Evolutionary conservation across 768 basidiomycete genomes (phyloP), one percentile per base, ranked within the genome.

Genomic region (Russula foetens): DNA sequence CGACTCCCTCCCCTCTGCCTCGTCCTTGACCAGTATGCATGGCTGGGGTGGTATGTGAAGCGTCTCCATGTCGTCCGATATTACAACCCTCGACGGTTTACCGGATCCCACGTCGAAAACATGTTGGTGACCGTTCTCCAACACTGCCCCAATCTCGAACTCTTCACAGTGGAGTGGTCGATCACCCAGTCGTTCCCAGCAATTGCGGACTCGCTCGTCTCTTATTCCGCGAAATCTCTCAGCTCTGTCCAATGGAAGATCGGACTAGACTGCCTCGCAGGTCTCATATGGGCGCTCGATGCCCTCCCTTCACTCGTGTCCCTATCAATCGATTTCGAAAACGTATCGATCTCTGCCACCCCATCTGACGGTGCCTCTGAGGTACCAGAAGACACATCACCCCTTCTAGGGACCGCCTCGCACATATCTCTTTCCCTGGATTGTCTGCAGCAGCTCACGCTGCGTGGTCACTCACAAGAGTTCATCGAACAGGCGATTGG

Each of bases 211-310:
- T 77, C 87, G 0, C 75, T 91, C 1, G 78, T 79, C 52, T 78
- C 74, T 1, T 81, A 74, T 58, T 76, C 81, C 17, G 71, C 71
- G 17, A 77, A 76, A 47, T 73, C 78, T 4, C 71, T 91, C 21
- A 83, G 81, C 11, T 85, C 85, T 0, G 77, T 85, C 0, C 80
- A 84, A 53, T 82, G 84, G 76, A 80, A 78, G 56, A 73, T 88
- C 9, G 81, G 84, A 0, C 75, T 76, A 0, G 76, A 79, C 21
- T 75, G 79, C 0, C 71, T 87, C 2, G 75, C 84, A 14, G 86
- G 85, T 67, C 78, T 88, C 5, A 88, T 90, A 46, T 86, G 85
- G 84, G 83, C 86, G 6, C 74, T 91, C 2, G 80, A 83, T 56
- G 77, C 81, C 1, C 77, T 91, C 5, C 82, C 82, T 0, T 71